A percentile compares a stretch with the other conserved stretches of the same genome.
These are phyloP conservation scores for Candida nitratophila DNA, from an alignment of 805 yeast species.

Conservation along the genomic window DNA sequence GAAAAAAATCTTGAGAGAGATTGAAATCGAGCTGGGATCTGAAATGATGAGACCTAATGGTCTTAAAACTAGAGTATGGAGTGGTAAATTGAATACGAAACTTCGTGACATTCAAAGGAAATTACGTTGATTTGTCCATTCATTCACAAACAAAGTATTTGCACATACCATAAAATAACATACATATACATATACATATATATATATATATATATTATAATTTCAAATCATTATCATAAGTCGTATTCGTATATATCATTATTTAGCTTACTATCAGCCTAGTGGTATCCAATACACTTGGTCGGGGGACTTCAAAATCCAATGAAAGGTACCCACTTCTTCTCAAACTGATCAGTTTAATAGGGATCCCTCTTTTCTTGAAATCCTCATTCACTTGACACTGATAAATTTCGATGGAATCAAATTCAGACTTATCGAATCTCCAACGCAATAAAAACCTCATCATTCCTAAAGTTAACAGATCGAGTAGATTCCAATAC, in stretches of 20 bases:
- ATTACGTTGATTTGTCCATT: too few species aligned
- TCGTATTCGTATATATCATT: too few species aligned
- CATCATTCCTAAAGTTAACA: constrained; percentile 34
- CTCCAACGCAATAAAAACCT: constrained; percentile 27
- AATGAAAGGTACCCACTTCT: constrained; percentile 48
- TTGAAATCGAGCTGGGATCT: not conserved
- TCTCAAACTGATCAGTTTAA: constrained; percentile 43
- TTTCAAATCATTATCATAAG: too few species aligned
- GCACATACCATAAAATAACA: too few species aligned
- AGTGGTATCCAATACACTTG: constrained; percentile 12
- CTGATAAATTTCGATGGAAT: constrained; percentile 37
- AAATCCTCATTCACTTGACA: constrained; percentile 21
- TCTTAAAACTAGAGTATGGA: constrained; percentile 27
- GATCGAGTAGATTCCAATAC: constrained; percentile 32
- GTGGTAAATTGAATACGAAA: constrained; percentile 24
- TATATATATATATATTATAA: not conserved
- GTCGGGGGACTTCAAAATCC: constrained; percentile 48
- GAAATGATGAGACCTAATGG: constrained; percentile 7
- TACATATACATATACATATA: not conserved
- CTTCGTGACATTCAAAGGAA: constrained; percentile 23
- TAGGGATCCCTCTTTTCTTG: constrained; percentile 14
- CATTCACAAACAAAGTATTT: too few species aligned
- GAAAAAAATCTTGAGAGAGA: not conserved
- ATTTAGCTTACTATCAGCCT: not conserved
- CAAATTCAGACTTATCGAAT: constrained; percentile 25